Conservation (phyloP, 108 stramenopile species). For the Ochromonas danica region DNA sequence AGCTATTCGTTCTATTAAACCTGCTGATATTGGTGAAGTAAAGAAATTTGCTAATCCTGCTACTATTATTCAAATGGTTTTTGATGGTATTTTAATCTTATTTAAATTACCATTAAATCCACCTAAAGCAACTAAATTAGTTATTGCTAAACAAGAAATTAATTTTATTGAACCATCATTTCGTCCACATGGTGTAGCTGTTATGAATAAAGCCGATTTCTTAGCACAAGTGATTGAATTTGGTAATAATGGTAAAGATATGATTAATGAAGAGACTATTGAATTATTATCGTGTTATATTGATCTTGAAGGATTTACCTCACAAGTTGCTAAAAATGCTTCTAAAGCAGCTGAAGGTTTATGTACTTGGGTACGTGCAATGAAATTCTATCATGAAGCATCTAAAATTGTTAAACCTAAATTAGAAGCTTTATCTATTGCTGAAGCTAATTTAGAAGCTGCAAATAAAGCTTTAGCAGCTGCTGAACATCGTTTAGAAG, state of each 20-base stretch:
- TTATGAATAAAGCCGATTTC: constrained; percentile 76
- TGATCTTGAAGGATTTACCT: constrained; percentile 64
- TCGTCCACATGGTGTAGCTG: constrained; percentile 64
- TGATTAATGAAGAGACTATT: constrained; percentile 84
- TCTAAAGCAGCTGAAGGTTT: constrained; percentile 80
- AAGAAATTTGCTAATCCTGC: constrained; percentile 78
- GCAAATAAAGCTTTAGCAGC: constrained; percentile 72
- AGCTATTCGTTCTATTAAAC: constrained; percentile 79
- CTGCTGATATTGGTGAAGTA: constrained; percentile 76
- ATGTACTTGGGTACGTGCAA: constrained; percentile 79
- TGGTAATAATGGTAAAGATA: constrained; percentile 71
- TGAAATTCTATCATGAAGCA: constrained; percentile 82
- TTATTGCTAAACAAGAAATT: constrained; percentile 70
- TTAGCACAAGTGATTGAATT: constrained; percentile 71
- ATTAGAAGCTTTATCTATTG: constrained; percentile 76
- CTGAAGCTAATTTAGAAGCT: constrained; percentile 75
- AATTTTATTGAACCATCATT: constrained; percentile 78
- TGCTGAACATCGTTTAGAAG: constrained; percentile 67
- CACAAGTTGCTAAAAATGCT: constrained; percentile 76
- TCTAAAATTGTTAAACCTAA: constrained; percentile 90
- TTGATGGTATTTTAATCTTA: constrained; percentile 80
- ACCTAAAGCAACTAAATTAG: constrained; percentile 65
- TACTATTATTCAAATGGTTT: constrained; percentile 81
- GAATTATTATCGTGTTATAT: constrained; percentile 79
- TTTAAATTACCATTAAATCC: constrained; percentile 64